Evolutionary conservation across 2,329 filamentous ascomycete species (phyloP).

Genomic region (Cordyceps tenuipes): DNA sequence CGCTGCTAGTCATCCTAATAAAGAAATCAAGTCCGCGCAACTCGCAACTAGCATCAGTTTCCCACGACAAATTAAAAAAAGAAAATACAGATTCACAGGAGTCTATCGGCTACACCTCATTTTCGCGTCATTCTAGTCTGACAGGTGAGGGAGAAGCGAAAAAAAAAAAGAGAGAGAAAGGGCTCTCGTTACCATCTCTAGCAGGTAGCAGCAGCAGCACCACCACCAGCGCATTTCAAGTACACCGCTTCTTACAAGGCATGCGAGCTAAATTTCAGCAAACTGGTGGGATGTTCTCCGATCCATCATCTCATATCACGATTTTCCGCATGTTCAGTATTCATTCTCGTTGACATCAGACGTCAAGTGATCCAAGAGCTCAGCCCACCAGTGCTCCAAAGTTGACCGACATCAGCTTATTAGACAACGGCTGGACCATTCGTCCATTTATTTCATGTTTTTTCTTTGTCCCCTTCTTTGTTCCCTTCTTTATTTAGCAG

Average conservation of each 20-base stretch:
- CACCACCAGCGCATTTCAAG: background rate
- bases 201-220: no score
- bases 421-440: no score
- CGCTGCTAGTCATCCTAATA: conserved; percentile 7
- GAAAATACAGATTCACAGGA: background rate
- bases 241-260: conserved; percentile 6
- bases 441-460: background rate
- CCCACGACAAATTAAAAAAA: no score
- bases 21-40: background rate
- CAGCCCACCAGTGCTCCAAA: background rate
- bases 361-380: background rate
- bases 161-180: no score
- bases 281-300: background rate
- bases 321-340: background rate
- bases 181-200: background rate
- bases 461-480: no score
- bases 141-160: background rate
- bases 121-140: conserved; percentile 2
- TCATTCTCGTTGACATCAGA: background rate
- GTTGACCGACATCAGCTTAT: no score
- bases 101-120: conserved; percentile 1
- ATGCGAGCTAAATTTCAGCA: no score
- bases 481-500: no score
- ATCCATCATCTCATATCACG: background rate
- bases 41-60: no score